Conservation (phyloP, 495 filamentous ascomycete genomes). For the Trichoderma orchidacearum region DNA sequence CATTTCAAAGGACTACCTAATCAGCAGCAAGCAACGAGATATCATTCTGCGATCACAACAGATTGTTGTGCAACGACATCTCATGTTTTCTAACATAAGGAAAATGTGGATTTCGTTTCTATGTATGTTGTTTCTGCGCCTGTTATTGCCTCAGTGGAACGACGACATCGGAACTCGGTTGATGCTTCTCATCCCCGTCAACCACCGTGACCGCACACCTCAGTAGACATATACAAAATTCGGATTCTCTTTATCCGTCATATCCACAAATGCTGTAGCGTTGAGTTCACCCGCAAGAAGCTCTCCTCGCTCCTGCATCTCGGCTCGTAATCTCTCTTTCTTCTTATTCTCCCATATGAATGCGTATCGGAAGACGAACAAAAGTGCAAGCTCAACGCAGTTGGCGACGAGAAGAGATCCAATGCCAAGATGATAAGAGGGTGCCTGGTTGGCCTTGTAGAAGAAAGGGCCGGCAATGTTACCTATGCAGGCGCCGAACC, state of each 20-base stretch:
- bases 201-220: neutral
- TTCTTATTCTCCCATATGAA: slow-evolving; percentile 42
- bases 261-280: slow-evolving; percentile 42
- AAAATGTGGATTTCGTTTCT: too few species aligned
- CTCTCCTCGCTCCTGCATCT: slow-evolving; percentile 31
- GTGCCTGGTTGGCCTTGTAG: slow-evolving; percentile 16
- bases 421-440: slow-evolving; percentile 41
- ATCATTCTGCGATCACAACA: too few species aligned
- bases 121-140: too few species aligned
- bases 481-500: slow-evolving; percentile 52
- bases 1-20: too few species aligned
- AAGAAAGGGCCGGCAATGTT: slow-evolving; percentile 29
- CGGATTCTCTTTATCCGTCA: slow-evolving; percentile 47
- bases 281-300: slow-evolving; percentile 30
- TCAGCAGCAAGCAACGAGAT: too few species aligned
- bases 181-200: too few species aligned
- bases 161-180: too few species aligned
- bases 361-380: slow-evolving; percentile 29
- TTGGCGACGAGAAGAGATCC: slow-evolving; percentile 52
- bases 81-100: too few species aligned
- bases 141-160: too few species aligned
- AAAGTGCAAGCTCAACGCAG: slow-evolving; percentile 35
- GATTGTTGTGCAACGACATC: too few species aligned
- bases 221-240: slow-evolving; percentile 29
- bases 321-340: slow-evolving; percentile 24